phyloP scores from a whole-genome alignment of 306 rosid genomes.

The Phaseolus lunatus region DNA sequence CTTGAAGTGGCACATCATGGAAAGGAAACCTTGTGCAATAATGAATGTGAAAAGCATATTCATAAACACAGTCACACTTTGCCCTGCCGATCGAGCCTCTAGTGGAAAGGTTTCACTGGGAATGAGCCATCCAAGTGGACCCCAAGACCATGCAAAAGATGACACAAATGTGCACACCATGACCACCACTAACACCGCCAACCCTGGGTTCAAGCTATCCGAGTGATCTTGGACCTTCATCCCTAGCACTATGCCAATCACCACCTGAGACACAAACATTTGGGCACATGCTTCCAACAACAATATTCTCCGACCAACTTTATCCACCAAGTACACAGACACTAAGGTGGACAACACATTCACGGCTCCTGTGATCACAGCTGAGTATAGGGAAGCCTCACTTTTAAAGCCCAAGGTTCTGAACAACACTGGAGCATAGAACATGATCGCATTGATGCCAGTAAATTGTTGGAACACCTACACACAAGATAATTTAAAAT shows the following conservation, averaged over 20 bases:
- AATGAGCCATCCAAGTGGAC: slow-evolving; percentile 78
- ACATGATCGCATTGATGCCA: slow-evolving; percentile 75
- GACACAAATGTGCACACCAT: slow-evolving; percentile 68
- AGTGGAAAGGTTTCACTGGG: slow-evolving; percentile 73
- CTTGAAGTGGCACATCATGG: slow-evolving; percentile 64
- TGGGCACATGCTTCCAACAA: slow-evolving; percentile 69
- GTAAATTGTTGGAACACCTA: slow-evolving; percentile 77
- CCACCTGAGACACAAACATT: slow-evolving; percentile 67
- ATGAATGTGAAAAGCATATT: slow-evolving; percentile 74
- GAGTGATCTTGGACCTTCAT: slow-evolving; percentile 52
- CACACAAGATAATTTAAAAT: no score
- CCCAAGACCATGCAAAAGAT: slow-evolving; percentile 84
- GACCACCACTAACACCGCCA: slow-evolving; percentile 59
- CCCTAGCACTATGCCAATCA: slow-evolving; percentile 59
- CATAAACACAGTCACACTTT: slow-evolving; percentile 61
- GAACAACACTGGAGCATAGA: slow-evolving; percentile 75
- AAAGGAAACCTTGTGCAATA: slow-evolving; percentile 67
- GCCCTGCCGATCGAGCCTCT: slow-evolving; percentile 69
- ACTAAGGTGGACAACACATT: slow-evolving; percentile 66
- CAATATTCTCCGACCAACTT: slow-evolving; percentile 56
- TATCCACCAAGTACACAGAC: slow-evolving; percentile 61
- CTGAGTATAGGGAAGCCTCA: slow-evolving; percentile 64
- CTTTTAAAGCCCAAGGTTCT: slow-evolving; percentile 56
- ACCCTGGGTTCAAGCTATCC: slow-evolving; percentile 38
- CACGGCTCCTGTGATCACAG: slow-evolving; percentile 71